A percentile compares a stretch with the other conserved stretches of the same genome.
Evolutionary conservation across 176 grass and related monocot species (phyloP).

Genomic region (Ananas comosus): DNA sequence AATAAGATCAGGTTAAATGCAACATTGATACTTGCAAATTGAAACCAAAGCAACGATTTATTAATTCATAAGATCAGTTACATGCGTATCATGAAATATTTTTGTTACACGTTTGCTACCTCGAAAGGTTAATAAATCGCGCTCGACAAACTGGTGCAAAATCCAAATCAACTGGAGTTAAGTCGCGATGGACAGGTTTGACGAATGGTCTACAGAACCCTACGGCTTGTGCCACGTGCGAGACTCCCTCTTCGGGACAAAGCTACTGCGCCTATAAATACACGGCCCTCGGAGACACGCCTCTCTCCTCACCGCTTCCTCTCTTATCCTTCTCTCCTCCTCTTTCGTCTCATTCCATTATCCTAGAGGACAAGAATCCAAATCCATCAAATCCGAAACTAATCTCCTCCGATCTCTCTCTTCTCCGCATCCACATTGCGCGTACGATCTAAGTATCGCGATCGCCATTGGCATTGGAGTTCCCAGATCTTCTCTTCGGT

Average conservation of each 20-base stretch:
- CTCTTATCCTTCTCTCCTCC: not conserved
- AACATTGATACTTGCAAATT: too few relatives aligned
- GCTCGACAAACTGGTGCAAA: too few relatives aligned
- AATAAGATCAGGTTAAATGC: too few relatives aligned
- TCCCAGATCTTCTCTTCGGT: not conserved
- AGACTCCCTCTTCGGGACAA: not conserved
- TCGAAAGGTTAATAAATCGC: too few relatives aligned
- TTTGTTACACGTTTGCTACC: too few relatives aligned
- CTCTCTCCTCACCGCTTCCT: not conserved
- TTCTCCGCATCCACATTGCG: not conserved
- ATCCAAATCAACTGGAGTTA: too few relatives aligned
- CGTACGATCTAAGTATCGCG: too few relatives aligned
- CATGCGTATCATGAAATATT: too few relatives aligned
- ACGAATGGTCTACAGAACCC: not conserved
- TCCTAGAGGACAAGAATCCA: not conserved
- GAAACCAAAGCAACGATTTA: too few relatives aligned
- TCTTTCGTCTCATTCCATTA: not conserved
- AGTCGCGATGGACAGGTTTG: too few relatives aligned
- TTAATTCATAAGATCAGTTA: too few relatives aligned
- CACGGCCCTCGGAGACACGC: not conserved
- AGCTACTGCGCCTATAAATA: not conserved
- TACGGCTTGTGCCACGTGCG: not conserved
- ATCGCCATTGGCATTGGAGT: not conserved
- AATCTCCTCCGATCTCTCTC: not conserved
- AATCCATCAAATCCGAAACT: not conserved